Conservation (phyloP, 2,329 filamentous ascomycete species). For the Aspergillus ruber region DNA sequence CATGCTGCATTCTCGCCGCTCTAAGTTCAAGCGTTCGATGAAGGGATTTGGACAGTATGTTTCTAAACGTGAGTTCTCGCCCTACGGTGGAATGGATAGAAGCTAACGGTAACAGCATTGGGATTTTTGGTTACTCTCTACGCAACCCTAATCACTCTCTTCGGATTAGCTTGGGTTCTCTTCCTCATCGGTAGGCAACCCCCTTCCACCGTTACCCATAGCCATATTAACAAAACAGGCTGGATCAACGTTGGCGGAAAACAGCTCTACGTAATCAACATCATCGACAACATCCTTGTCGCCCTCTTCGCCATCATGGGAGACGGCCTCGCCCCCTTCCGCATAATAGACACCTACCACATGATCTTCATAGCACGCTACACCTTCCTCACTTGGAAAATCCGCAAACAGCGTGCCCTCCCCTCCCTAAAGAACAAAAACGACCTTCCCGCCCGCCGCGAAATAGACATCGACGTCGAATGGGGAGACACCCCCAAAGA, state of each 20-base stretch:
- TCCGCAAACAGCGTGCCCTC: conserved; percentile 56
- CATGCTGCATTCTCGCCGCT: conserved; percentile 75
- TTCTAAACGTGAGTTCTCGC: conserved; percentile 51
- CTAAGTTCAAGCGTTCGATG: conserved; percentile 71
- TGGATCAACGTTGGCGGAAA: conserved; percentile 76
- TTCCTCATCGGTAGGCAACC: conserved; percentile 64
- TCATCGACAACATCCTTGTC: conserved; percentile 66
- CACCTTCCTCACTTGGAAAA: conserved; percentile 58
- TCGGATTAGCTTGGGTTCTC: conserved; percentile 83
- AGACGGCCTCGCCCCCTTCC: conserved; percentile 66
- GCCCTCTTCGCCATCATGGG: conserved; percentile 66
- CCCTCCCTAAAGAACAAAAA: conserved; percentile 62
- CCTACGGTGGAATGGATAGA: too few species aligned
- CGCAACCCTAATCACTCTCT: conserved; percentile 73
- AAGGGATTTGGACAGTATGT: conserved; percentile 77
- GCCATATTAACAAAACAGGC: conserved; percentile 27
- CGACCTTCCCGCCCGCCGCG: conserved; percentile 51
- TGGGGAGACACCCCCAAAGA: conserved; percentile 35
- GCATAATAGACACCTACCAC: conserved; percentile 76
- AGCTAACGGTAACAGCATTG: conserved; percentile 45
- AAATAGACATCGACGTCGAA: conserved; percentile 41
- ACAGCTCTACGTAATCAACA: conserved; percentile 62
- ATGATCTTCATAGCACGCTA: conserved; percentile 78
- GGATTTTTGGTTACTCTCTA: conserved; percentile 82
- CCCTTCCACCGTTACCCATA: neutral